Evolutionary conservation across 768 basidiomycete genomes (phyloP).

Genomic region (Tulasnella calospora): DNA sequence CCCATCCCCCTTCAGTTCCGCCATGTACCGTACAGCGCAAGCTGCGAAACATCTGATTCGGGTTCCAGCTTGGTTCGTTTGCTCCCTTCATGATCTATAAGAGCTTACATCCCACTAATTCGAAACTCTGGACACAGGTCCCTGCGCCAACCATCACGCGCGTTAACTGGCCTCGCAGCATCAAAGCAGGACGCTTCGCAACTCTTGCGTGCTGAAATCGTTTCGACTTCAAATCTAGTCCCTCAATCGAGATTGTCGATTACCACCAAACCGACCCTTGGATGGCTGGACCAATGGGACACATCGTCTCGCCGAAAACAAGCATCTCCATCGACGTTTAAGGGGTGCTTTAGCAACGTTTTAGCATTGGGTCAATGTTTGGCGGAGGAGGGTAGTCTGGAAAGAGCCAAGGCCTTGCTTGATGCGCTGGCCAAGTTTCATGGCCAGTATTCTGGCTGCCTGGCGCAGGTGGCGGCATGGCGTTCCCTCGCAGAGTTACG

Average conservation of each 20-base stretch:
- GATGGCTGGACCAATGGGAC: neutral
- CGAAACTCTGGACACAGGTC: neutral
- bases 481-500: neutral
- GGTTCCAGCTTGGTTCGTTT: neutral
- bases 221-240: neutral
- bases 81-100: neutral
- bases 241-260: neutral
- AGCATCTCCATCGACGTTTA: neutral
- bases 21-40: neutral
- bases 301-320: neutral
- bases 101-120: neutral
- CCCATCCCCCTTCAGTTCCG: neutral
- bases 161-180: neutral
- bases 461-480: neutral
- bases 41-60: neutral
- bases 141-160: neutral
- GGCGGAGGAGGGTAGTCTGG: constrained; percentile 3
- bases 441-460: neutral
- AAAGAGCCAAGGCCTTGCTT: neutral
- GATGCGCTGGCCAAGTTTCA: neutral
- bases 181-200: neutral
- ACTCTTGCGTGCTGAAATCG: neutral
- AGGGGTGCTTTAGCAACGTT: neutral
- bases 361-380: neutral
- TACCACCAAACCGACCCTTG: neutral